Percentiles rank a stretch among this genome's conserved stretches.
Evolutionary conservation across 257 asterid species (phyloP).

Genomic region (Voacanga thouarsii): DNA sequence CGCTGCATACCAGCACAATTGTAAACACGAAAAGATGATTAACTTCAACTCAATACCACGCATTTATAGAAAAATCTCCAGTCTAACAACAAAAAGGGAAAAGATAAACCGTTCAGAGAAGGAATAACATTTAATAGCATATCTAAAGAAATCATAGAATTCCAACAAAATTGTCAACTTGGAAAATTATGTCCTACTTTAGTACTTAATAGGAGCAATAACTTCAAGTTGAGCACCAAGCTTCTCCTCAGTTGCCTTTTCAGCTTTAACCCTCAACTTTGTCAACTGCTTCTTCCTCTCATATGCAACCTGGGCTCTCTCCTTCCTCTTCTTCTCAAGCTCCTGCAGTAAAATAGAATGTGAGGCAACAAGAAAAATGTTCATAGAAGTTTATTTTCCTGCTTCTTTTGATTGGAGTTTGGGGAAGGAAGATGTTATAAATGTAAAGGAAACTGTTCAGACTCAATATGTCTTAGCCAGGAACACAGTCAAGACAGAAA

Average conservation of each 20-base stretch:
- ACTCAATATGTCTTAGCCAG: too few species aligned
- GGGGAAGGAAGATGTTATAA: too few species aligned
- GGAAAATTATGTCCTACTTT: not conserved
- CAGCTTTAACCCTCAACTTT: slow-evolving; percentile 29
- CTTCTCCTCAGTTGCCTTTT: slow-evolving; percentile 30
- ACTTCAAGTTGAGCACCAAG: slow-evolving; percentile 33
- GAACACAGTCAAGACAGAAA: too few species aligned
- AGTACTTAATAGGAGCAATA: slow-evolving; percentile 32
- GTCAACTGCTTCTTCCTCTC: slow-evolving; percentile 34
- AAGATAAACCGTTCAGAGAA: not conserved
- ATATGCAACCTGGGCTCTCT: slow-evolving; percentile 29
- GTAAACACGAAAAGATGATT: too few species aligned
- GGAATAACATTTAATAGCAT: slow-evolving; percentile 4
- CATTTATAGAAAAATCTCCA: not conserved
- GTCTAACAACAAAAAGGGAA: not conserved
- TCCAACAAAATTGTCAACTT: slow-evolving; percentile 2
- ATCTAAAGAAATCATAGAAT: not conserved
- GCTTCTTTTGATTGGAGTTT: not conserved
- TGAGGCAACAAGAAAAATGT: not conserved
- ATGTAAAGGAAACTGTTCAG: too few species aligned
- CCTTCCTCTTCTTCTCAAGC: slow-evolving; percentile 33
- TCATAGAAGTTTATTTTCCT: not conserved
- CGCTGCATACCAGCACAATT: not conserved
- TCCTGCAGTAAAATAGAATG: slow-evolving; percentile 17
- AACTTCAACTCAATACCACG: not conserved